Conservation (phyloP, 306 rosid species). For the Elaeagnus macrophylla region DNA sequence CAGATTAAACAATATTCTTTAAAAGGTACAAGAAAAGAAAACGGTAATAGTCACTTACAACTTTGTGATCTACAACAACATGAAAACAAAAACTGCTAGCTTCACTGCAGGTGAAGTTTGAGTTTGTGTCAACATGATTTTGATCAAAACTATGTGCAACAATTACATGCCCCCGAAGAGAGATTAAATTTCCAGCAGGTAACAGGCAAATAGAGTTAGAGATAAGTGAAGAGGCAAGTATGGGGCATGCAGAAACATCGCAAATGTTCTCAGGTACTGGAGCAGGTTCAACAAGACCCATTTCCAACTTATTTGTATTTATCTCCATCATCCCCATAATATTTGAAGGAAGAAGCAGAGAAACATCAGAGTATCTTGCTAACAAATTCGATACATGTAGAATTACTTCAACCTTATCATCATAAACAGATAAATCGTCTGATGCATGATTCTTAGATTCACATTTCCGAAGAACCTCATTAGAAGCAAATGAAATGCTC, state of each 20-base stretch:
- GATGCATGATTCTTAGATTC: constrained; percentile 16
- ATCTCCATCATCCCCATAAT: constrained; percentile 27
- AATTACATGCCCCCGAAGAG: constrained; percentile 52
- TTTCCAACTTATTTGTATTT: constrained; percentile 23
- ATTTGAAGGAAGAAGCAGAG: constrained; percentile 48
- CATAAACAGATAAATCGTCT: constrained; percentile 23
- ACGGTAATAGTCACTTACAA: constrained; percentile 34
- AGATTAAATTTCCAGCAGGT: constrained; percentile 64
- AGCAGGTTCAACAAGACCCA: constrained; percentile 20
- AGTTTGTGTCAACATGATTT: constrained; percentile 28
- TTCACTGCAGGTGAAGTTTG: constrained; percentile 24
- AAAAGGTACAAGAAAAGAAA: constrained; percentile 12
- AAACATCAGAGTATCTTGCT: constrained; percentile 45
- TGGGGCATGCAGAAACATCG: constrained; percentile 7
- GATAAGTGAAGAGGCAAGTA: constrained; percentile 13
- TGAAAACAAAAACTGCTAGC: constrained; percentile 56
- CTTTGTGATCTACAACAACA: constrained; percentile 43
- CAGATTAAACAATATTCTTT: constrained; percentile 13
- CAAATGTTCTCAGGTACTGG: neutral
- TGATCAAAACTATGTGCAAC: constrained; percentile 36
- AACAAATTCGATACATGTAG: constrained; percentile 22
- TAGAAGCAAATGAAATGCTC: constrained; percentile 53
- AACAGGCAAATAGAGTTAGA: constrained; percentile 34
- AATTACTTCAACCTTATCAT: constrained; percentile 28
- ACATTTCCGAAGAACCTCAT: constrained; percentile 29